Conservation (phyloP, 2,329 filamentous ascomycete species). For the Botryosphaeria dothidea region DNA sequence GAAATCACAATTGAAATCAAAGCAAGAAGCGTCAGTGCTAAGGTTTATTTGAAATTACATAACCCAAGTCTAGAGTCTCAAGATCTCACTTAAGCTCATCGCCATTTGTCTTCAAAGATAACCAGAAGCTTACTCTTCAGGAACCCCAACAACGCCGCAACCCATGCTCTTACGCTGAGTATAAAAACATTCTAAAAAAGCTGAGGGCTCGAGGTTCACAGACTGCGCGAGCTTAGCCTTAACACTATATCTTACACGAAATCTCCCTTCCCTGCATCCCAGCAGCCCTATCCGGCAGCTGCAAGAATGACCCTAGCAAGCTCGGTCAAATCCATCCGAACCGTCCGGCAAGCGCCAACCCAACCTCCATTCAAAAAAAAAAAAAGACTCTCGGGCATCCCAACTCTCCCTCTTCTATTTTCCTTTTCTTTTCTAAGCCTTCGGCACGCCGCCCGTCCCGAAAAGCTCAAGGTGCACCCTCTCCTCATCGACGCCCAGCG, state of each 20-base stretch:
- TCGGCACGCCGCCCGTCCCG: conserved; percentile 31
- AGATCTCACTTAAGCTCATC: not conserved
- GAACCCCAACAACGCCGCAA: not conserved
- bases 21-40: not conserved
- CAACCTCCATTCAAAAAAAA: not conserved
- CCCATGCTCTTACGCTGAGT: not conserved
- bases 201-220: not conserved
- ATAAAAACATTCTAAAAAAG: not conserved
- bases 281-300: not conserved
- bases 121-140: not conserved
- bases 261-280: not conserved
- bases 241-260: not conserved
- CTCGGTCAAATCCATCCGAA: not conserved
- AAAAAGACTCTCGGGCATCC: not conserved
- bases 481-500: conserved; percentile 57
- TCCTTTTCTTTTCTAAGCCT: conserved; percentile 16
- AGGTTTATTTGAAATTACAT: not conserved
- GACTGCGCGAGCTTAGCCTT: not conserved
- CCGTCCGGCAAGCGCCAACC: not conserved
- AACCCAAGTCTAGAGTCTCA: not conserved
- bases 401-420: conserved; percentile 21
- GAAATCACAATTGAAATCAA: not conserved
- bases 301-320: not conserved
- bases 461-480: conserved; percentile 70
- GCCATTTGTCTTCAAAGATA: not conserved